Percentiles rank a stretch among this genome's conserved stretches.
Conservation (phyloP, 495 filamentous ascomycete genomes). For the Aspergillus bertholletiae region DNA sequence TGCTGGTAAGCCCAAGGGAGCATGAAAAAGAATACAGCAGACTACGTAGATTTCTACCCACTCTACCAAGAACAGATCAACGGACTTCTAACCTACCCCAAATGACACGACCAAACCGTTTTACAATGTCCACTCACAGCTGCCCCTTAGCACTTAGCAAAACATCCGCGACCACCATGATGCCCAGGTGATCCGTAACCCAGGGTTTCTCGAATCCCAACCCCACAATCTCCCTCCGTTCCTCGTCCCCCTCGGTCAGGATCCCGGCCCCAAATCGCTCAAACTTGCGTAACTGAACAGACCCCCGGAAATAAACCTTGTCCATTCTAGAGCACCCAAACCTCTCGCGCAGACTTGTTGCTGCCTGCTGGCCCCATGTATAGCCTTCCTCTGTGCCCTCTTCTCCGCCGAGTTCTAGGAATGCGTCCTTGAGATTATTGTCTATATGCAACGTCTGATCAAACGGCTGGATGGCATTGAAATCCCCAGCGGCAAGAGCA, state of each 20-base stretch:
- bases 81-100: too few relatives aligned
- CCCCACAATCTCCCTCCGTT: background rate
- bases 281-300: background rate
- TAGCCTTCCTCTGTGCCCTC: conserved; percentile 6
- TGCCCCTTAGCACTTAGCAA: too few relatives aligned
- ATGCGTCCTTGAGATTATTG: conserved; percentile 9
- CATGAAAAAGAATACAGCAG: too few relatives aligned
- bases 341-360: background rate
- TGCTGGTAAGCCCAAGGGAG: too few relatives aligned
- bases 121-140: too few relatives aligned
- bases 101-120: too few relatives aligned
- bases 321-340: conserved; percentile 13
- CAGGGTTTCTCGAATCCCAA: conserved; percentile 8
- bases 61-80: too few relatives aligned
- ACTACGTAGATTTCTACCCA: too few relatives aligned
- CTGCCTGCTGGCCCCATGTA: conserved; percentile 14
- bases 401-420: conserved; percentile 4
- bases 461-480: conserved; percentile 12
- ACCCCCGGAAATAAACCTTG: conserved; percentile 7
- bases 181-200: conserved; percentile 15
- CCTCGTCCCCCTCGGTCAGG: background rate
- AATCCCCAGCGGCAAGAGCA: conserved; percentile 3
- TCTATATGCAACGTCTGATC: conserved; percentile 5
- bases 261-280: conserved; percentile 8
- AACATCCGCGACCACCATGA: too few relatives aligned